Percentiles rank a stretch among this genome's conserved stretches.
phyloP scores from a whole-genome alignment of 176 grass and related monocot genomes.

The Stipa capillata region DNA sequence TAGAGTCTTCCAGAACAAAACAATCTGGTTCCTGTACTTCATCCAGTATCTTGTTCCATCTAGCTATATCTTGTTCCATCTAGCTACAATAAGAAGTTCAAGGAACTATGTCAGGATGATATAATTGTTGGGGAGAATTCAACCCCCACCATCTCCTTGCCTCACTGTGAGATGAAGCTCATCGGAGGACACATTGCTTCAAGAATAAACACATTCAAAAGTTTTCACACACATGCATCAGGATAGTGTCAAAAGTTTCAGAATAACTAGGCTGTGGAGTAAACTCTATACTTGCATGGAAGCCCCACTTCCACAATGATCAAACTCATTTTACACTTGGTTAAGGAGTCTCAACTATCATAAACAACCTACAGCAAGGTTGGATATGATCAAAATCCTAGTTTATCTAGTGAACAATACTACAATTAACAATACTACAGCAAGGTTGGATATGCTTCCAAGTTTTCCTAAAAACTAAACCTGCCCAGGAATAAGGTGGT shows the following conservation, averaged over 20 bases:
- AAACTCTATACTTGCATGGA: background rate
- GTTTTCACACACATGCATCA: conserved; percentile 15
- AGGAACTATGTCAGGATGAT: conserved; percentile 36
- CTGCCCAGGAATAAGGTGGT: background rate
- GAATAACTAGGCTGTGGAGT: background rate
- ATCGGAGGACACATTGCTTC: background rate
- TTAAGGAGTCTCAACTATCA: background rate
- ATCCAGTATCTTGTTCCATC: conserved; percentile 50
- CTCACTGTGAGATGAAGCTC: conserved; percentile 24
- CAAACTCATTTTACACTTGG: background rate
- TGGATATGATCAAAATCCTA: background rate
- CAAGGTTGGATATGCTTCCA: no score
- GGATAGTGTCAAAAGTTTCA: background rate
- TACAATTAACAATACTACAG: background rate
- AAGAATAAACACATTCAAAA: conserved; percentile 28
- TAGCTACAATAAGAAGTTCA: conserved; percentile 73
- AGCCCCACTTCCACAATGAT: background rate
- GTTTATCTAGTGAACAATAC: background rate
- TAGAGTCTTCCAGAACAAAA: conserved; percentile 67
- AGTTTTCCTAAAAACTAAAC: background rate
- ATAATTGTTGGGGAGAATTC: background rate
- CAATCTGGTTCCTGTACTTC: conserved; percentile 51
- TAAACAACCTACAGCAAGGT: background rate
- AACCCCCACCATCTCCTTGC: conserved; percentile 7
- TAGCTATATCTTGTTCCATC: conserved; percentile 67